Percentiles rank a stretch among this genome's conserved stretches.
phyloP scores from a whole-genome alignment of 306 rosid genomes.

The Cyclanthera cordifolia region DNA sequence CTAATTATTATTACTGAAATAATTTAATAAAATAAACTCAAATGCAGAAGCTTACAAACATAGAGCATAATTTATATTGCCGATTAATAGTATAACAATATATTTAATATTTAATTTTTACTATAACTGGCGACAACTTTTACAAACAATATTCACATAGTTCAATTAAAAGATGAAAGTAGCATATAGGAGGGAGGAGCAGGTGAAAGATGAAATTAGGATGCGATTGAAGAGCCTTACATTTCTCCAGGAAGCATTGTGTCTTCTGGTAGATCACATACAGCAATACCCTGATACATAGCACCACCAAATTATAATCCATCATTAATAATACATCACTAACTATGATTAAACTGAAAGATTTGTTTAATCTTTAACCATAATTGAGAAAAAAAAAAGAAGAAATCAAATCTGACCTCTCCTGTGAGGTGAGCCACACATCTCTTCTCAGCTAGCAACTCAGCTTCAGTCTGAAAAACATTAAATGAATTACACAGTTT shows the following conservation, averaged over 20 bases:
- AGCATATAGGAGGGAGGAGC: neutral
- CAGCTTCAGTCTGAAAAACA: constrained; percentile 75
- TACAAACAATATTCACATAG: constrained; percentile 6
- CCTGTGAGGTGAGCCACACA: constrained; percentile 94
- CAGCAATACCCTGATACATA: constrained; percentile 72
- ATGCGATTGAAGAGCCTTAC: constrained; percentile 24
- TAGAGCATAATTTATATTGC: neutral
- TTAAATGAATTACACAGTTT: too few relatives aligned
- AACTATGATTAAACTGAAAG: neutral
- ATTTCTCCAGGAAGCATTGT: constrained; percentile 98
- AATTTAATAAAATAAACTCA: too few relatives aligned
- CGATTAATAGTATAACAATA: neutral
- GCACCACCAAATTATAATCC: neutral
- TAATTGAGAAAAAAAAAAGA: neutral
- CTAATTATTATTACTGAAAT: too few relatives aligned
- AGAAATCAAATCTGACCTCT: constrained; percentile 40
- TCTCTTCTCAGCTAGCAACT: constrained; percentile 85
- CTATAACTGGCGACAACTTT: neutral
- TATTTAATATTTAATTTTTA: too few relatives aligned
- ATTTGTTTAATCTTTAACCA: neutral
- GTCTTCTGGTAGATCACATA: constrained; percentile 89
- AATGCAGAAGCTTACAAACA: too few relatives aligned
- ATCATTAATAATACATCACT: neutral
- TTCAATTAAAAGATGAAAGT: neutral
- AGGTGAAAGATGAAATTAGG: constrained; percentile 9